Evolutionary conservation across 306 rosid species (phyloP), one percentile per base, ranked within the genome.

Genomic region (Corylus avellana): DNA sequence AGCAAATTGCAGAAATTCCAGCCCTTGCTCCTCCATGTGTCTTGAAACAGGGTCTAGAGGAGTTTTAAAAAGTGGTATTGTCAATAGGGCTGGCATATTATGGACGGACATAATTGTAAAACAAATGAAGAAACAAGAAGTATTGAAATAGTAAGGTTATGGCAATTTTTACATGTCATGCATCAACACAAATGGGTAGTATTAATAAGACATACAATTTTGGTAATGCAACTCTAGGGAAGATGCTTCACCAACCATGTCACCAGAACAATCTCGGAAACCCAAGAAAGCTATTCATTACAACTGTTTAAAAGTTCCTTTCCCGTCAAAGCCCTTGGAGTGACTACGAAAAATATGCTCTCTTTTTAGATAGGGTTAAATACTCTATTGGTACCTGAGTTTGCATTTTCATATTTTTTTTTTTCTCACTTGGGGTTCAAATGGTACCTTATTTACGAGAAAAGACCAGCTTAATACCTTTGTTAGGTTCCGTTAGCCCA

Each of bases 1-100:
- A 83, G 98, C 97, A 87, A 94, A 94, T 84, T 94, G 98, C 87
- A 94, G 95, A 92, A 92, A 94, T 54, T 94, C 98, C 79, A 94
- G 85, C 75, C 97, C 98, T 77, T 92, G 95, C 76, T 92, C 86
- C 85, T 94, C 98, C 96, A 94, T 83, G 79, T 94, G 98, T 87
- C 86, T 92, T 80, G 97, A 94, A 75, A 91, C 90, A 79, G 97
- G 98, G 79, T 91, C 98, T 94, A 83, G 73, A 11, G 62, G 77
- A 85, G 77, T 68, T 67, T 73, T 56, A 79, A 73, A 63, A 74
- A 85, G 47, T 49, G 18, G n/a, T 49, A 9, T 16, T 13, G 66
- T 84, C 78, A 74, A 84, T 22, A 47, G 55, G 64, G 71, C 56
- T 62, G 75, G 75, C 51, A 70, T 80, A 79, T 73, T 55, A 53